Evolutionary conservation across 331 rosid species (phyloP).

Genomic region (Saraca asoca): DNA sequence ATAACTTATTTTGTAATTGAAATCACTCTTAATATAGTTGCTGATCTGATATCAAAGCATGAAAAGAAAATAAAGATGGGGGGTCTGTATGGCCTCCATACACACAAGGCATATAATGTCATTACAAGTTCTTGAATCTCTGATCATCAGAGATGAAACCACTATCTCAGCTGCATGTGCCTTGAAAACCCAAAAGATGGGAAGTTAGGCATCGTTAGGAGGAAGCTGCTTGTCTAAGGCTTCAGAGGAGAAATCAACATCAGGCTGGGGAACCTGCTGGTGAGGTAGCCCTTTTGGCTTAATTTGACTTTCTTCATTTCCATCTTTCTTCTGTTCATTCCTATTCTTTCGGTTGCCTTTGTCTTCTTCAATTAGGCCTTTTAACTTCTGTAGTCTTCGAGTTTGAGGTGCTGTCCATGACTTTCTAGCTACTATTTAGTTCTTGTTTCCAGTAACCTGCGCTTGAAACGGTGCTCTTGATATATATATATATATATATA

Average conservation of each 20-base stretch:
- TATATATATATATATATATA: too few species aligned
- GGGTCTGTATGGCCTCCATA: too few species aligned
- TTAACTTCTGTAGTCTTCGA: conserved; percentile 16
- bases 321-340: not conserved
- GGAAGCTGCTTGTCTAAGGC: conserved; percentile 37
- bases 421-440: not conserved
- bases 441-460: not conserved
- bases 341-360: not conserved
- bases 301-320: not conserved
- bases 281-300: conserved; percentile 42
- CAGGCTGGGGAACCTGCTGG: conserved; percentile 45
- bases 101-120: too few species aligned
- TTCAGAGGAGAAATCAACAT: conserved; percentile 32
- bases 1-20: not conserved
- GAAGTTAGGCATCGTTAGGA: conserved; percentile 5
- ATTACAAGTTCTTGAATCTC: too few species aligned
- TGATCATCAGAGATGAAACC: too few species aligned
- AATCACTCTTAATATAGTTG: not conserved
- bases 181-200: too few species aligned
- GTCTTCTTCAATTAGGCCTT: conserved; percentile 12
- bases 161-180: too few species aligned
- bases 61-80: too few species aligned
- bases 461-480: too few species aligned
- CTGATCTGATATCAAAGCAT: too few species aligned
- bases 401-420: conserved; percentile 4